Evolutionary conservation across 345 rosid genomes (phyloP).

Genomic region (Tarenaya hassleriana): DNA sequence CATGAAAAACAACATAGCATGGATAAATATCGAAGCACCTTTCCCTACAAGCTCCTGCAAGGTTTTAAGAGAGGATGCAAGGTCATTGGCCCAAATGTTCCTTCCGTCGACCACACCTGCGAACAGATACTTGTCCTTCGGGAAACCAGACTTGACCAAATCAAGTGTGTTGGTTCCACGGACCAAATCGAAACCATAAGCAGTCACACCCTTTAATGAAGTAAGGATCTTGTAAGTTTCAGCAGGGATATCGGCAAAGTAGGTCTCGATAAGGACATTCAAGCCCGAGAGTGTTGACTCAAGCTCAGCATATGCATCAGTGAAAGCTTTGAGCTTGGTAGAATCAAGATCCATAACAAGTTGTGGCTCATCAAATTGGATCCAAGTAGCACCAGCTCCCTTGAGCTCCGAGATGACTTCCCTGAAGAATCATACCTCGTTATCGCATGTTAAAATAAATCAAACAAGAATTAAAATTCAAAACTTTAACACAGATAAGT

Average conservation of each 20-base stretch:
- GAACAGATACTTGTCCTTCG: slow-evolving; percentile 73
- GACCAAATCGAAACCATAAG: slow-evolving; percentile 77
- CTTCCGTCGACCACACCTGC: slow-evolving; percentile 99
- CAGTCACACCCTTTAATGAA: slow-evolving; percentile 83
- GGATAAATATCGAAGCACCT: slow-evolving; percentile 40
- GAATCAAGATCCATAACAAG: slow-evolving; percentile 91
- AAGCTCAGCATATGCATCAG: slow-evolving; percentile 66
- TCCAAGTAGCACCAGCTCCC: slow-evolving; percentile 86
- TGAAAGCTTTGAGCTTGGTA: slow-evolving; percentile 73
- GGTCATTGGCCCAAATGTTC: slow-evolving; percentile 99
- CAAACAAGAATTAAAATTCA: slow-evolving; percentile 1
- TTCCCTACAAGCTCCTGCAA: slow-evolving; percentile 71
- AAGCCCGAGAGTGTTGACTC: slow-evolving; percentile 81
- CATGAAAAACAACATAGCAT: too few species aligned
- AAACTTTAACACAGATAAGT: background rate
- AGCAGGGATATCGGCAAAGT: slow-evolving; percentile 90
- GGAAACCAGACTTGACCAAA: slow-evolving; percentile 75
- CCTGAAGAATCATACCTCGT: slow-evolving; percentile 47
- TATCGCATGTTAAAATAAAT: slow-evolving; percentile 18
- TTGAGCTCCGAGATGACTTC: slow-evolving; percentile 72
- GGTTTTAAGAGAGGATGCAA: slow-evolving; percentile 62
- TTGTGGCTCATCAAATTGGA: slow-evolving; percentile 92
- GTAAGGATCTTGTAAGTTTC: slow-evolving; percentile 75
- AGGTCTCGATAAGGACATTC: slow-evolving; percentile 81
- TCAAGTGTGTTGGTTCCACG: slow-evolving; percentile 87